phyloP scores from a whole-genome alignment of 352 stramenopile species.

The Phytopythium delawarense region DNA sequence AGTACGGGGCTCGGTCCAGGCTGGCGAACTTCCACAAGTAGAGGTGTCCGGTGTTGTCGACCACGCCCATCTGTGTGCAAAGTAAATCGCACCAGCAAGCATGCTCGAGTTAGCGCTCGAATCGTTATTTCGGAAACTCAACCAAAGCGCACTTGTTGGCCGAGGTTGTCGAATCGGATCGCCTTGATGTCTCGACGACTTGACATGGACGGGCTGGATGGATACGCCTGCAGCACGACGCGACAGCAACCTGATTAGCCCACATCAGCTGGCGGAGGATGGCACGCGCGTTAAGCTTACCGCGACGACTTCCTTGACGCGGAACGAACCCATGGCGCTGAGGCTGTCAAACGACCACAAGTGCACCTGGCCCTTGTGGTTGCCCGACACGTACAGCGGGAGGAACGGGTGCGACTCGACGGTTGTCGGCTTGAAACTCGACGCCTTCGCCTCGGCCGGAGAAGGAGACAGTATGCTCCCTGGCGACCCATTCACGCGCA shows the following conservation, averaged over 20 bases:
- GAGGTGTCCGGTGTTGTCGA: conserved; percentile 63
- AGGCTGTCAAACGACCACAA: conserved; percentile 84
- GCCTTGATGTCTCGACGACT: conserved; percentile 63
- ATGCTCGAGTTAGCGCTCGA: background rate
- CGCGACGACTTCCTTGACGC: conserved; percentile 56
- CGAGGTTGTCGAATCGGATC: conserved; percentile 74
- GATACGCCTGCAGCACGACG: conserved; percentile 39
- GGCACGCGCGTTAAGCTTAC: conserved; percentile 22
- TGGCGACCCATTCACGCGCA: conserved; percentile 9
- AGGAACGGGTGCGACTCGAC: conserved; percentile 75
- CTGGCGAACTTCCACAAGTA: conserved; percentile 84
- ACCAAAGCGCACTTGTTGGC: conserved; percentile 47
- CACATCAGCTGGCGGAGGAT: conserved; percentile 9
- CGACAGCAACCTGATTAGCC: conserved; percentile 1
- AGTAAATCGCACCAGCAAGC: background rate
- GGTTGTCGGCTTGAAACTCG: conserved; percentile 73
- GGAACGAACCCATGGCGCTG: conserved; percentile 61
- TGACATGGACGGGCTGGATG: conserved; percentile 50
- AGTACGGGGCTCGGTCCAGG: conserved; percentile 59
- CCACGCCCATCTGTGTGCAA: conserved; percentile 56
- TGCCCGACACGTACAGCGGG: conserved; percentile 77
- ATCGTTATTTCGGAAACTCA: background rate
- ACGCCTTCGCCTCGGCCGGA: conserved; percentile 37
- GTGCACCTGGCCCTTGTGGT: conserved; percentile 75
- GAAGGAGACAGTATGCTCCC: conserved; percentile 12